A percentile compares a stretch with the other conserved stretches of the same genome.
These are phyloP conservation scores for Meredithiella fracta DNA, from an alignment of 2,329 filamentous ascomycete species.

Conservation along the genomic window DNA sequence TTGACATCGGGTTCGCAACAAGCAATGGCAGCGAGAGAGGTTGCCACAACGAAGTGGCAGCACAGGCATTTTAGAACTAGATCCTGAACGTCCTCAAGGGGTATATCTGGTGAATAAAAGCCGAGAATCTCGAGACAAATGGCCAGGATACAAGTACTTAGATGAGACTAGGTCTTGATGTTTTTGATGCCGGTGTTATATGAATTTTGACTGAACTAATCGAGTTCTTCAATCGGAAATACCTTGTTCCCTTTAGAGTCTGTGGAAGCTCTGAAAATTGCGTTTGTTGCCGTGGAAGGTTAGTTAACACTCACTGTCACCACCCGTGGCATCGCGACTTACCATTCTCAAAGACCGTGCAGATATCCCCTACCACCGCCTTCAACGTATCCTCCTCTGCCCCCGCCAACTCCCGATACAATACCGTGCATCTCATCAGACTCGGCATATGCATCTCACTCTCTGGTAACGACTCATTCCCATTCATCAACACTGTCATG, in stretches of 20 bases:
- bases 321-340: constrained; percentile 14
- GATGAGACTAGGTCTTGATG: constrained; percentile 33
- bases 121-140: constrained; percentile 36
- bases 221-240: constrained; percentile 50
- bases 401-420: constrained; percentile 27
- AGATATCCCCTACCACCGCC: constrained; percentile 32
- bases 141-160: constrained; percentile 39
- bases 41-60: constrained; percentile 51
- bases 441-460: constrained; percentile 22
- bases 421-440: constrained; percentile 34
- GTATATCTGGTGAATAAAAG: constrained; percentile 32
- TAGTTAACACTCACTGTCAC: constrained; percentile 2
- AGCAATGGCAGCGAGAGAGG: constrained; percentile 34
- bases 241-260: constrained; percentile 27
- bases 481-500: constrained; percentile 22
- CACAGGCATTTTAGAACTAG: constrained; percentile 44
- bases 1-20: constrained; percentile 33
- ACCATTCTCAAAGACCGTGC: constrained; percentile 33
- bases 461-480: constrained; percentile 16
- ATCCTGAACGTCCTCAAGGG: constrained; percentile 27
- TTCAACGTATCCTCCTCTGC: constrained; percentile 16
- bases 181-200: constrained; percentile 62
- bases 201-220: constrained; percentile 71
- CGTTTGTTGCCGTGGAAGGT: constrained; percentile 23
- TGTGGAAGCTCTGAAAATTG: constrained; percentile 24